These are phyloP conservation scores for Thozetella sp. DNA, from an alignment of 495 filamentous ascomycete genomes.

Conservation along the genomic window DNA sequence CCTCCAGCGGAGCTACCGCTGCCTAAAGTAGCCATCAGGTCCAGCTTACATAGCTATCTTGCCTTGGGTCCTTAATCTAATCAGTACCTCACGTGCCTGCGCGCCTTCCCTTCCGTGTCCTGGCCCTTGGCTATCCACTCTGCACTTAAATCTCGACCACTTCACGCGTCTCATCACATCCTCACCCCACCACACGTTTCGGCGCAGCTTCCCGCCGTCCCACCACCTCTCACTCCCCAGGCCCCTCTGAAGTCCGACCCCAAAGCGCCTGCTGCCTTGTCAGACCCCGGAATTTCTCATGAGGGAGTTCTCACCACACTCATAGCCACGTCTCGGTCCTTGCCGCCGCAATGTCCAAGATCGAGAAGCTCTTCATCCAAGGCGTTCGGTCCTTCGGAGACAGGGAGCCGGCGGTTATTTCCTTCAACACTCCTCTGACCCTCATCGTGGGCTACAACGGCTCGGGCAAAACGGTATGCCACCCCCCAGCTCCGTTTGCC, in stretches of 20 bases:
- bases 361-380: conserved; percentile 85
- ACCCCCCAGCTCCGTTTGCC: conserved; percentile 30
- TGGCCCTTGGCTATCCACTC: no score
- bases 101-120: no score
- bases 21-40: no score
- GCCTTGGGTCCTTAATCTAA: no score
- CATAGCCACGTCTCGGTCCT: background rate
- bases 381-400: conserved; percentile 94
- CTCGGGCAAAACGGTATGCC: conserved; percentile 78
- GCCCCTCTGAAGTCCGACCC: background rate
- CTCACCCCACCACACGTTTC: no score
- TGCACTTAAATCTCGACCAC: no score
- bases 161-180: no score
- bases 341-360: conserved; percentile 60
- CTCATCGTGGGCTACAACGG: conserved; percentile 97
- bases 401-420: conserved; percentile 73
- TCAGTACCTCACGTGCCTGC: no score
- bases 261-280: background rate
- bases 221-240: background rate
- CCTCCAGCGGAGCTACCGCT: no score
- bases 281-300: background rate
- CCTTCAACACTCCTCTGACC: conserved; percentile 87
- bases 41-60: no score
- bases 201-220: no score
- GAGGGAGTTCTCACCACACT: background rate